These are phyloP conservation scores for Phytophthora melonis DNA, from an alignment of 352 stramenopile genomes.

Conservation along the genomic window DNA sequence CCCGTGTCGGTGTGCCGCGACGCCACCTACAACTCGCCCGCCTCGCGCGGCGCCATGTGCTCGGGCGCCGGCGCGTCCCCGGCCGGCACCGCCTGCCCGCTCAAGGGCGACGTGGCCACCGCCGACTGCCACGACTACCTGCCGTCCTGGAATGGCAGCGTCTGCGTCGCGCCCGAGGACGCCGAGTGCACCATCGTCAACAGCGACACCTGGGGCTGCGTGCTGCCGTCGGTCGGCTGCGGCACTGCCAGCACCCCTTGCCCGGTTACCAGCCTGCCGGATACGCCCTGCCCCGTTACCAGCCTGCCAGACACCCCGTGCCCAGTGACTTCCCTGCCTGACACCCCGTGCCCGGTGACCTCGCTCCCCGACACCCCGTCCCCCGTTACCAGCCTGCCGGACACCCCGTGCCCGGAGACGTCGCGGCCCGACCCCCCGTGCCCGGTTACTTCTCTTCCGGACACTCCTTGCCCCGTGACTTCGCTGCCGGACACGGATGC, in stretches of 20 bases:
- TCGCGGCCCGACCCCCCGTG: conserved; percentile 18
- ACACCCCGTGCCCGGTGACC: conserved; percentile 20
- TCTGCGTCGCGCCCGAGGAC: conserved; percentile 49
- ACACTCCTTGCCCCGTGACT: conserved; percentile 17
- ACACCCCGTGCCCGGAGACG: conserved; percentile 23
- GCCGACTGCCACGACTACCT: conserved; percentile 48
- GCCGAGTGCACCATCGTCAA: conserved; percentile 54
- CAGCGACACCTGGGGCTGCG: conserved; percentile 46
- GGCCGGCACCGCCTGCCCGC: conserved; percentile 38
- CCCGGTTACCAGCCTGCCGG: conserved; percentile 18
- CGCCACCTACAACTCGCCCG: conserved; percentile 49
- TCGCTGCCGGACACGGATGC: conserved; percentile 5
- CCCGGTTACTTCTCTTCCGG: conserved; percentile 24
- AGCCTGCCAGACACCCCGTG: conserved; percentile 21
- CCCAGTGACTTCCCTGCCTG: conserved; percentile 21
- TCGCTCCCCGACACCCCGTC: conserved; percentile 20
- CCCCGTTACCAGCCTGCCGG: conserved; percentile 12
- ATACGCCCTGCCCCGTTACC: conserved; percentile 25
- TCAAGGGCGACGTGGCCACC: conserved; percentile 46
- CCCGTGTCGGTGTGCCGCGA: conserved; percentile 53
- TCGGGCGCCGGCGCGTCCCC: conserved; percentile 33
- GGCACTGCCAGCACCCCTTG: conserved; percentile 29
- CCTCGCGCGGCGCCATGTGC: conserved; percentile 42
- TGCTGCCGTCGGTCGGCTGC: conserved; percentile 36
- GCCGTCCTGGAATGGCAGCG: conserved; percentile 51